These are phyloP conservation scores for Aspergillus wentii DNA, from an alignment of 495 filamentous ascomycete species.

Conservation along the genomic window DNA sequence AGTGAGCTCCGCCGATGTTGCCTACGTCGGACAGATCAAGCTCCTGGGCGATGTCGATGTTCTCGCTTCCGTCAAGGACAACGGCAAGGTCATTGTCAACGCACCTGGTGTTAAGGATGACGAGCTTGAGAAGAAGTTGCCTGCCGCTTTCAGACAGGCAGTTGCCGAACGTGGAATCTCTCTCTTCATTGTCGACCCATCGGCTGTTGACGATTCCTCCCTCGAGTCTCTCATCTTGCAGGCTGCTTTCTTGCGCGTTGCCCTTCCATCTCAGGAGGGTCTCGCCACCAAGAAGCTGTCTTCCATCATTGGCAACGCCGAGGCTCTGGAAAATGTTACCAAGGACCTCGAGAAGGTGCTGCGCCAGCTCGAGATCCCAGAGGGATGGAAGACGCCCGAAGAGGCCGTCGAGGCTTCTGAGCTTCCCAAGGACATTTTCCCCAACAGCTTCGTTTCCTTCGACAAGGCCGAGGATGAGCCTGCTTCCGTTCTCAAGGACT, in stretches of 20 bases:
- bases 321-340: conserved; percentile 53
- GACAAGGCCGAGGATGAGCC: conserved; percentile 71
- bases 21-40: conserved; percentile 71
- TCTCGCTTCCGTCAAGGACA: conserved; percentile 61
- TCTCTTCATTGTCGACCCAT: conserved; percentile 69
- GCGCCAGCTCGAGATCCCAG: conserved; percentile 66
- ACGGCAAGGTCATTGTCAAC: conserved; percentile 69
- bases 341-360: conserved; percentile 67
- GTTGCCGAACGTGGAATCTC: conserved; percentile 63
- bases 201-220: conserved; percentile 54
- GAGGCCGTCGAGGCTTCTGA: conserved; percentile 45
- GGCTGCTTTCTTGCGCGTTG: conserved; percentile 74
- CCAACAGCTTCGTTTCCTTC: conserved; percentile 79
- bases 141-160: conserved; percentile 57
- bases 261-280: conserved; percentile 52
- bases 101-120: conserved; percentile 76
- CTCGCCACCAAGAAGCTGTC: conserved; percentile 52
- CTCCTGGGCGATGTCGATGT: conserved; percentile 73
- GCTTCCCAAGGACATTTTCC: conserved; percentile 56
- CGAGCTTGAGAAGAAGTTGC: conserved; percentile 85
- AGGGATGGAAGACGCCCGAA: conserved; percentile 68
- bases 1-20: conserved; percentile 71
- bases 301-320: conserved; percentile 47
- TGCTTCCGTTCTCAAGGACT: conserved; percentile 60
- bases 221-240: conserved; percentile 60